A percentile compares a stretch with the other conserved stretches of the same genome.
Conservation (phyloP, 2,329 filamentous ascomycete genomes). For the Fusarium euwallaceae region DNA sequence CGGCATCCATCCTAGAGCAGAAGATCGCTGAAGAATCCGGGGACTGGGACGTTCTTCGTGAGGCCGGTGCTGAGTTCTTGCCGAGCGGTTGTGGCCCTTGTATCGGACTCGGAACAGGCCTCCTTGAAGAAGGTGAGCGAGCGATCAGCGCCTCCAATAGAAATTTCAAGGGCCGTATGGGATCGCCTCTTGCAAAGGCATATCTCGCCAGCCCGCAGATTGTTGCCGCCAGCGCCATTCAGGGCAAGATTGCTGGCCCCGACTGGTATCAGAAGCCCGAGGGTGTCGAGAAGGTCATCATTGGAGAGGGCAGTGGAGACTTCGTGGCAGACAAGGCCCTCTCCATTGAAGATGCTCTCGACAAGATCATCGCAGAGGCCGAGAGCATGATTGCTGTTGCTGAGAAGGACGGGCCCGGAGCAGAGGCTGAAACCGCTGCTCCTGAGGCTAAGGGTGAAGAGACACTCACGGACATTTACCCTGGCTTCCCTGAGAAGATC, state of each 20-base stretch:
- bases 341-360: constrained; percentile 77
- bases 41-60: constrained; percentile 86
- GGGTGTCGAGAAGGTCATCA: constrained; percentile 74
- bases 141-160: constrained; percentile 88
- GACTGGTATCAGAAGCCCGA: constrained; percentile 82
- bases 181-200: constrained; percentile 72
- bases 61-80: constrained; percentile 80
- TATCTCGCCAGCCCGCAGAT: constrained; percentile 93
- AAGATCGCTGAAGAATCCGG: constrained; percentile 81
- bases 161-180: constrained; percentile 95
- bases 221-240: constrained; percentile 88
- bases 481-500: constrained; percentile 88
- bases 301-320: constrained; percentile 79
- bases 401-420: constrained; percentile 56
- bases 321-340: constrained; percentile 73
- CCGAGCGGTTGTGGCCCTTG: constrained; percentile 85
- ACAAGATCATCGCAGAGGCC: constrained; percentile 77
- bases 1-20: constrained; percentile 85
- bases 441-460: constrained; percentile 48
- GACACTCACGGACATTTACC: constrained; percentile 77
- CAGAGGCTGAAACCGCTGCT: background rate
- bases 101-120: constrained; percentile 84
- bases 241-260: constrained; percentile 79
- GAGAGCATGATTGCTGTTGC: constrained; percentile 71
- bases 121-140: constrained; percentile 87